Evolutionary conservation across 2,329 filamentous ascomycete genomes (phyloP), one percentile per base, ranked within the genome.

Genomic region (Aspergillus fischeri): DNA sequence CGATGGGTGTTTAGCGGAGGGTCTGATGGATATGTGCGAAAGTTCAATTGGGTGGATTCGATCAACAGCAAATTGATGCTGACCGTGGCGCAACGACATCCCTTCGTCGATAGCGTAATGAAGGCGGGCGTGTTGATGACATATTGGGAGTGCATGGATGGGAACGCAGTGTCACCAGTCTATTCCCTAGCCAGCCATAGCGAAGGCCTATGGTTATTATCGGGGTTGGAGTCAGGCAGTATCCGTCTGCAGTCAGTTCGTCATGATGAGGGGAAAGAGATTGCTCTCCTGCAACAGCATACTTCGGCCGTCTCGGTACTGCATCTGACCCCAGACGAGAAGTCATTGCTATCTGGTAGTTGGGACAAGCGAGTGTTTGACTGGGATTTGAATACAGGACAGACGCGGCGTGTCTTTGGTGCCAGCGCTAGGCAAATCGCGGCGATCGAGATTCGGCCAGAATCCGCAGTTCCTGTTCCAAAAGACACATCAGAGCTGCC

Each of bases 61-160:
- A 92, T 95, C 64, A 99, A 99, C 71, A 92, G 92, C 62, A 97
- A 96, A 76, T 85, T 94, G 35, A 87, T 93, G 59, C 79, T 99
- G 66, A 99, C 94, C 0, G 94, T 99, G 5, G 94, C 94, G 32
- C 94, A 99, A 77, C 83, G 90, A 51, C 94, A 99, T 71, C 94
- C 94, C 0, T 99, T 97, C 67, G 94, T 99, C 44, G 94, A 99
- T 72, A 96, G 91, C 66, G 94, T 99, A 47, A 91, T 91, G 55
- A 99, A 99, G 75, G 92, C 93, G 2, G 94, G 92, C 1, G 90
- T 96, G 5, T 78, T 97, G 51, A 87, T 97, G 83, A 96, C 90
- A 52, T 99, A 99, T 73, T 99, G 94, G 94, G 94, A 97, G 73
- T 99, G 97, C 67, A 92, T 97, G 72, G 93, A 99, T 70, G 84